These are phyloP conservation scores for Sporothrix euskadiensis DNA, from an alignment of 2,329 filamentous ascomycete species.

Conservation along the genomic window DNA sequence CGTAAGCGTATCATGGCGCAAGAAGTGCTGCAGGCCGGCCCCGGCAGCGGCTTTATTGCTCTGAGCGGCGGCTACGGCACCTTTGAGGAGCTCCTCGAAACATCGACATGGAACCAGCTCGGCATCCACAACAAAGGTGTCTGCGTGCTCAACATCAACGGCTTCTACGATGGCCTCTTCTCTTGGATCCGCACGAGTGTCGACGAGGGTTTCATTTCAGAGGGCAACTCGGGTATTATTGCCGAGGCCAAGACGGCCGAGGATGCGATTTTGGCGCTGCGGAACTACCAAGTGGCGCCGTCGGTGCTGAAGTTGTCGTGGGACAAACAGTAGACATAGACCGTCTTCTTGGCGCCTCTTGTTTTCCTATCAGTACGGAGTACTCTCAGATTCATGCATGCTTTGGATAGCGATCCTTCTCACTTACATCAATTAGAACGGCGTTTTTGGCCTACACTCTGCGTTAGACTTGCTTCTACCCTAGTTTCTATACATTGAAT, in stretches of 20 bases:
- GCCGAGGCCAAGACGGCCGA: slow-evolving; percentile 72
- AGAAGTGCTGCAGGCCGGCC: slow-evolving; percentile 77
- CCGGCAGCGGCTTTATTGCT: slow-evolving; percentile 85
- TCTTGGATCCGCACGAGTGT: slow-evolving; percentile 78
- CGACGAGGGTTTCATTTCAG: slow-evolving; percentile 72
- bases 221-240: slow-evolving; percentile 72
- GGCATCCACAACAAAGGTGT: slow-evolving; percentile 84
- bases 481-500: slow-evolving; percentile 4
- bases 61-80: slow-evolving; percentile 90
- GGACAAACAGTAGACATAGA: slow-evolving; percentile 59
- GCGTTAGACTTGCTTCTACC: neutral
- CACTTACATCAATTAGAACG: slow-evolving; percentile 13
- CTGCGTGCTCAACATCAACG: slow-evolving; percentile 80
- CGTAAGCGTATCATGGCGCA: slow-evolving; percentile 92
- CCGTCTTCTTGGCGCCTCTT: neutral
- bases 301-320: slow-evolving; percentile 81
- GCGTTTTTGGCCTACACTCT: slow-evolving; percentile 10
- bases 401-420: neutral
- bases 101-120: slow-evolving; percentile 92
- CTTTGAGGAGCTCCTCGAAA: slow-evolving; percentile 91
- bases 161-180: slow-evolving; percentile 88
- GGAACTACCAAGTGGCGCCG: slow-evolving; percentile 71
- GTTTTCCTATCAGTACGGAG: neutral
- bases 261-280: slow-evolving; percentile 69
- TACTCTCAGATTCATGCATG: neutral